These are phyloP conservation scores for Candolleomyces eurysporus DNA, from an alignment of 768 basidiomycete species.

Conservation along the genomic window DNA sequence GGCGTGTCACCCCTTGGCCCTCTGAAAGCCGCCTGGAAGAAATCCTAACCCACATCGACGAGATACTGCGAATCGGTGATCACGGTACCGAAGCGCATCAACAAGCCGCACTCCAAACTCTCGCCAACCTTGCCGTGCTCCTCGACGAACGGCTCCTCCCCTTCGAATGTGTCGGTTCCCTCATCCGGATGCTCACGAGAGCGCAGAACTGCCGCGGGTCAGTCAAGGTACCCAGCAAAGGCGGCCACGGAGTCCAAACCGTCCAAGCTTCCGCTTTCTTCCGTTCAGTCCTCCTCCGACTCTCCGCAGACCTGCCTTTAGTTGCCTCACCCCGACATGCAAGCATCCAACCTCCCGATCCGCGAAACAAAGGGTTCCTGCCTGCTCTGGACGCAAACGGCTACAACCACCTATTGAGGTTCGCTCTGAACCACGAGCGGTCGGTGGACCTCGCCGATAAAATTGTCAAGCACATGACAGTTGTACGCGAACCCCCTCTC, in stretches of 20 bases:
- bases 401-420: conserved; percentile 66
- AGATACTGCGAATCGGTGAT: conserved; percentile 15
- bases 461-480: conserved; percentile 56
- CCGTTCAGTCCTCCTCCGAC: neutral
- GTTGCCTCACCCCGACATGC: neutral
- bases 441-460: conserved; percentile 45
- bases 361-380: conserved; percentile 10
- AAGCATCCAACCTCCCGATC: neutral
- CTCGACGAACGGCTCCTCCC: conserved; percentile 51
- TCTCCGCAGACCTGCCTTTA: conserved; percentile 21
- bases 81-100: conserved; percentile 31
- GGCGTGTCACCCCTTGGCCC: conserved; percentile 4
- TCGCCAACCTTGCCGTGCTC: conserved; percentile 55
- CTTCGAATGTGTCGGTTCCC: conserved; percentile 38
- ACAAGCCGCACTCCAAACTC: conserved; percentile 51
- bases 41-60: conserved; percentile 12
- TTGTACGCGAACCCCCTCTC: conserved; percentile 37
- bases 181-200: conserved; percentile 41
- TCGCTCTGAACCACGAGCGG: conserved; percentile 59
- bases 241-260: neutral
- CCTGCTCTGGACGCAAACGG: conserved; percentile 20
- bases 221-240: neutral
- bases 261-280: neutral
- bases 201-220: neutral
- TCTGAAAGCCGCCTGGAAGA: neutral